Conservation (phyloP, 768 basidiomycete species). For the Gloeostereum incarnatum region DNA sequence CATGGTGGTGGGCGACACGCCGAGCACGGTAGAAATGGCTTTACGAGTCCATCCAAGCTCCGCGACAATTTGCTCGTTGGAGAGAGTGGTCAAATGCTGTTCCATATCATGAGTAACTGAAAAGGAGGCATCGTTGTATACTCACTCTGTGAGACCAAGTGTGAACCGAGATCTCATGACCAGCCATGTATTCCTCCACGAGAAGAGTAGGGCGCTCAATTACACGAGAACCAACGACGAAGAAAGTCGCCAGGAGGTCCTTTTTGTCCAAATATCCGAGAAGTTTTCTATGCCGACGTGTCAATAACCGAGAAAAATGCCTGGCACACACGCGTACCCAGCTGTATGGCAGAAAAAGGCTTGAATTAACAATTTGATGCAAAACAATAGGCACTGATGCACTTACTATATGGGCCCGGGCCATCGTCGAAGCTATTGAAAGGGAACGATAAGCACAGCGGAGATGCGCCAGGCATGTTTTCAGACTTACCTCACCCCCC, state of each 20-base stretch:
- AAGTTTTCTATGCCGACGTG: conserved; percentile 37
- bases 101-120: background rate
- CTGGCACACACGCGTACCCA: too few relatives aligned
- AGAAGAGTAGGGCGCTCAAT: conserved; percentile 71
- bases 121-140: conserved; percentile 11
- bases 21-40: conserved; percentile 67
- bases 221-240: conserved; percentile 81
- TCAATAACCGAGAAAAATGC: background rate
- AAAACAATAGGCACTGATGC: too few relatives aligned
- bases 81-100: conserved; percentile 57
- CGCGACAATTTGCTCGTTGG: conserved; percentile 81
- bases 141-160: conserved; percentile 89
- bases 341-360: background rate
- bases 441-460: conserved; percentile 5
- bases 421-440: conserved; percentile 71
- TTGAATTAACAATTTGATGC: too few relatives aligned
- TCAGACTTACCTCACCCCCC: conserved; percentile 55
- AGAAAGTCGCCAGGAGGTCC: conserved; percentile 76
- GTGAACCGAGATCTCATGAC: conserved; percentile 78
- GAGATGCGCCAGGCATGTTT: background rate
- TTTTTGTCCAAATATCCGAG: conserved; percentile 63
- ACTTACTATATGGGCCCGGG: conserved; percentile 73
- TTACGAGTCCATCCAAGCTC: conserved; percentile 91
- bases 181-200: conserved; percentile 70
- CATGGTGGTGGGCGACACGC: conserved; percentile 72